Conservation (phyloP, 768 basidiomycete species). For the Pleurotus cornucopiae region DNA sequence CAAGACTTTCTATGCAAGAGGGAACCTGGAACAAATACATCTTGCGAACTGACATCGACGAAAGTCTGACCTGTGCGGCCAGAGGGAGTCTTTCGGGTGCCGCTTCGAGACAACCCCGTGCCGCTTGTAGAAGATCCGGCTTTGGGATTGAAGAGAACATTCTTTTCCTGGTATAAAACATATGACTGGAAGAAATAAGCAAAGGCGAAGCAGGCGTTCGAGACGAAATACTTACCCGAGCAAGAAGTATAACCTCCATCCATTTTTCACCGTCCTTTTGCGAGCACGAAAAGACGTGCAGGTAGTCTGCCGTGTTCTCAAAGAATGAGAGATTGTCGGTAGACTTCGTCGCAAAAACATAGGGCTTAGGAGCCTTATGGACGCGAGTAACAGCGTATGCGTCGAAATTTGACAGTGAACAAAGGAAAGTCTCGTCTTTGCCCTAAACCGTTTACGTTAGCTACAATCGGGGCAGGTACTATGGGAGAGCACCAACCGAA, state of each 20-base stretch:
- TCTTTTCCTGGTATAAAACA: conserved; percentile 75
- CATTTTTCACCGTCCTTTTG: conserved; percentile 70
- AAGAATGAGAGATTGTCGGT: conserved; percentile 84
- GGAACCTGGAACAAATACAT: conserved; percentile 73
- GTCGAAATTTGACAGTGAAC: conserved; percentile 86
- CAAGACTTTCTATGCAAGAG: conserved; percentile 52
- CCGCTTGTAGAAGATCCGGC: conserved; percentile 16
- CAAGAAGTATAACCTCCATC: conserved; percentile 73
- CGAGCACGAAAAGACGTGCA: conserved; percentile 80
- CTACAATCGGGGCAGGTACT: conserved; percentile 4
- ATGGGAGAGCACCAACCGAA: conserved; percentile 45
- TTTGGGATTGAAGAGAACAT: conserved; percentile 54
- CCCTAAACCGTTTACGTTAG: conserved; percentile 40
- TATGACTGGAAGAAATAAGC: conserved; percentile 53
- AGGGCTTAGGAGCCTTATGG: conserved; percentile 81
- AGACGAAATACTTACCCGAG: conserved; percentile 55
- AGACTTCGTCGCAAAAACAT: conserved; percentile 83
- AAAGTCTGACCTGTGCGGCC: conserved; percentile 23
- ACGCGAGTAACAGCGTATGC: conserved; percentile 74
- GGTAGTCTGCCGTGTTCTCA: conserved; percentile 83
- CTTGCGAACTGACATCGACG: conserved; percentile 36
- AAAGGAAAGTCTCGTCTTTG: conserved; percentile 80
- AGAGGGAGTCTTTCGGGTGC: conserved; percentile 33
- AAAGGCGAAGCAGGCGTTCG: neutral
- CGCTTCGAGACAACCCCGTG: conserved; percentile 33